phyloP scores from a whole-genome alignment of 805 yeast genomes.

The Isabelozyma pseudorhagii region DNA sequence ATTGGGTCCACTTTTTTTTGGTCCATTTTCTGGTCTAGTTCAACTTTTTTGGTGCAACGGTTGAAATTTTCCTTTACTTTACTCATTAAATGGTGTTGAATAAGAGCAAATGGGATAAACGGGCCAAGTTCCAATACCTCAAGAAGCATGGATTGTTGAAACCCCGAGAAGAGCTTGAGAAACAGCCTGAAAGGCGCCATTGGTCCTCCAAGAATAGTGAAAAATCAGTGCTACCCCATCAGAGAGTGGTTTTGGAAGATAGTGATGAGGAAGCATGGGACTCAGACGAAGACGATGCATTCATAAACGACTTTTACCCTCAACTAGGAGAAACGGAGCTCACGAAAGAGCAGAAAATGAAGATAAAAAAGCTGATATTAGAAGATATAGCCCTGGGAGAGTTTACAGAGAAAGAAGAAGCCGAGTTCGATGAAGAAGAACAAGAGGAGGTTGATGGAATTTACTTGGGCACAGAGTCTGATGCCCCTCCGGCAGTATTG shows the following conservation, averaged over 20 bases:
- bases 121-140: slow-evolving; percentile 37
- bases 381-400: slow-evolving; percentile 14
- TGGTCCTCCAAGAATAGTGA: slow-evolving; percentile 31
- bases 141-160: slow-evolving; percentile 36
- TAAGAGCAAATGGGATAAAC: slow-evolving; percentile 43
- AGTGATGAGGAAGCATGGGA: slow-evolving; percentile 35
- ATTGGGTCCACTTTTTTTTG: too few species aligned
- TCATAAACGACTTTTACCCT: slow-evolving; percentile 40
- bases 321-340: slow-evolving; percentile 31
- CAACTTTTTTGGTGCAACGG: background rate
- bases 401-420: slow-evolving; percentile 4
- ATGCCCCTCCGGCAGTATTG: background rate
- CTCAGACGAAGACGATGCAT: slow-evolving; percentile 37
- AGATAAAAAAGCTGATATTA: slow-evolving; percentile 34
- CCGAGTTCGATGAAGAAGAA: slow-evolving; percentile 6
- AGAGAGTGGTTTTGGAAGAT: slow-evolving; percentile 20
- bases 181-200: slow-evolving; percentile 19
- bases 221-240: slow-evolving; percentile 1
- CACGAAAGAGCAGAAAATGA: slow-evolving; percentile 30
- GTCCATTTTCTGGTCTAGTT: background rate
- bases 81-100: slow-evolving; percentile 34
- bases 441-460: slow-evolving; percentile 27
- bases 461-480: slow-evolving; percentile 26
- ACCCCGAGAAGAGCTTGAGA: slow-evolving; percentile 8
- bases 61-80: slow-evolving; percentile 5